phyloP scores from a whole-genome alignment of 1,139 yeast genomes.

The Lizanozyma gosingica region DNA sequence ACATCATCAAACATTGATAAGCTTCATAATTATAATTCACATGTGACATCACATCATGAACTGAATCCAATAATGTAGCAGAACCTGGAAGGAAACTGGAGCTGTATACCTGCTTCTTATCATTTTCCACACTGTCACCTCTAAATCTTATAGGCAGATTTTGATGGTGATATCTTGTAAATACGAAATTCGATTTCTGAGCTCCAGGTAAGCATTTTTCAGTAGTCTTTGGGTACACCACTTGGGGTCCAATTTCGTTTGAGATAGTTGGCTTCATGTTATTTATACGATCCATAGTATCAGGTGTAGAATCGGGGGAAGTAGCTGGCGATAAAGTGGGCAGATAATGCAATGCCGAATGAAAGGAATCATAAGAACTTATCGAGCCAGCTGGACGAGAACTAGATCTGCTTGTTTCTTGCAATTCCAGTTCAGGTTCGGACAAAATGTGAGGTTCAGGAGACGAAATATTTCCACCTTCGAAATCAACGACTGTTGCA shows the following conservation, averaged over 20 bases:
- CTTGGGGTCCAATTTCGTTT: background rate
- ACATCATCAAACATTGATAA: background rate
- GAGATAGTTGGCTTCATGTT: background rate
- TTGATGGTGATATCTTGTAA: background rate
- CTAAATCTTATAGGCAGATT: background rate
- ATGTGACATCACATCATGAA: background rate
- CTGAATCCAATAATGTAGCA: background rate
- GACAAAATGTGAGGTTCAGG: background rate
- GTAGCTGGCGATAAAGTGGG: background rate
- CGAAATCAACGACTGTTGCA: slow-evolving; percentile 13
- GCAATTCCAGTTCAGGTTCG: background rate
- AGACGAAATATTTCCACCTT: background rate
- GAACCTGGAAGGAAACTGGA: background rate
- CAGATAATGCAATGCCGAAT: background rate
- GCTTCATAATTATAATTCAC: background rate
- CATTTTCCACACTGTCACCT: background rate
- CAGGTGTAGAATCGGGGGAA: background rate
- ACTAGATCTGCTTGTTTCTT: background rate
- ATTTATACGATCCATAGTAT: background rate
- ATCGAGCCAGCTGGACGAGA: slow-evolving; percentile 11
- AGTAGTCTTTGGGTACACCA: background rate
- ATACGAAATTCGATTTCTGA: background rate
- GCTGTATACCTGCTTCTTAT: background rate
- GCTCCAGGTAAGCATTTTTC: background rate
- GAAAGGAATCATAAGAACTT: slow-evolving; percentile 4